Conservation (phyloP, 345 rosid species). For the Populus nigra region DNA sequence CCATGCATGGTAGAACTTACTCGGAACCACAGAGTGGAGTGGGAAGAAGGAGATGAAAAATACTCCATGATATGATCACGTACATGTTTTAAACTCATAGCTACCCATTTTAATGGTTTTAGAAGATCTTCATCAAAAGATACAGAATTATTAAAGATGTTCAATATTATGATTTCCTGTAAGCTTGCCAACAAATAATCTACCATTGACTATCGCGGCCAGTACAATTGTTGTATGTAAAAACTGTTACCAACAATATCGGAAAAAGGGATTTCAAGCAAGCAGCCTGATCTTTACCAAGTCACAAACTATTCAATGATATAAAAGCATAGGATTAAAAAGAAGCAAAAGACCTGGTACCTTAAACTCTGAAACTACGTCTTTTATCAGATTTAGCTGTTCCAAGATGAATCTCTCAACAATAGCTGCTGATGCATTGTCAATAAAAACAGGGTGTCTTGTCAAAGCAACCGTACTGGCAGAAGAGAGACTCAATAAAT, state of each 20-base stretch:
- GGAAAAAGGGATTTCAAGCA: not conserved
- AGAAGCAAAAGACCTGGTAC: slow-evolving; percentile 29
- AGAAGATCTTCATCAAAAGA: not conserved
- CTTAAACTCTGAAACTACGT: slow-evolving; percentile 50
- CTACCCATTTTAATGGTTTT: not conserved
- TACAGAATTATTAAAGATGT: not conserved
- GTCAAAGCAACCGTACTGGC: slow-evolving; percentile 50
- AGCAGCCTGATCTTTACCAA: not conserved
- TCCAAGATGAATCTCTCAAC: slow-evolving; percentile 57
- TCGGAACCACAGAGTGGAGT: not conserved
- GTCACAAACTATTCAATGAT: not conserved
- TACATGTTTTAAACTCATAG: not conserved
- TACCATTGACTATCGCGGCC: not conserved
- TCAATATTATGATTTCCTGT: not conserved
- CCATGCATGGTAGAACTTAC: not conserved
- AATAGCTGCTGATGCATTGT: slow-evolving; percentile 33
- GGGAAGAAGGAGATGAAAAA: not conserved
- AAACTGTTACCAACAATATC: not conserved
- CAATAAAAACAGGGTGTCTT: slow-evolving; percentile 33
- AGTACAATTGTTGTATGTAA: not conserved
- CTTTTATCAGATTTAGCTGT: slow-evolving; percentile 59
- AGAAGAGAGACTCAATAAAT: slow-evolving; percentile 56
- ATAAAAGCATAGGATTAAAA: not conserved
- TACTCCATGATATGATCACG: not conserved
- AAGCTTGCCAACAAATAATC: not conserved